phyloP scores from a whole-genome alignment of 2,329 filamentous ascomycete species.

The Tolypocladium nubicola region DNA sequence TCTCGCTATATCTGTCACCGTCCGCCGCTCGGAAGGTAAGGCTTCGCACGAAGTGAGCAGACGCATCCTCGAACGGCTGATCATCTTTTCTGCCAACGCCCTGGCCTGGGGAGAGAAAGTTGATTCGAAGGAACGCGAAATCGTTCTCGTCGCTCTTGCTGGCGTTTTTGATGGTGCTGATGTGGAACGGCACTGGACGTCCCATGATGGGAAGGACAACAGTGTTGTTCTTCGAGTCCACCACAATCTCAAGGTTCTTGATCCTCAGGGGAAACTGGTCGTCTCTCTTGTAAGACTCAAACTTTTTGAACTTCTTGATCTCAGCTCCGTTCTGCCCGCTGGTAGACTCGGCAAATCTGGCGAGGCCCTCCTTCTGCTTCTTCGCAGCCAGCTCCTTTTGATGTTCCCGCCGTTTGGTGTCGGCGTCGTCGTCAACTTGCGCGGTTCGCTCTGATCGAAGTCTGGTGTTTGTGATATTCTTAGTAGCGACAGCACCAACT shows the following conservation, averaged over 20 bases:
- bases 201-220: conserved; percentile 96
- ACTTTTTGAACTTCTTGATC: conserved; percentile 97
- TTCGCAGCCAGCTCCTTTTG: conserved; percentile 80
- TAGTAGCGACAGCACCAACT: conserved; percentile 79
- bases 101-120: conserved; percentile 93
- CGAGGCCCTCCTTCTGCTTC: conserved; percentile 82
- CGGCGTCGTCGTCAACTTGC: conserved; percentile 80
- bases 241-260: conserved; percentile 78
- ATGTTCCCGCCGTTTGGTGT: conserved; percentile 78
- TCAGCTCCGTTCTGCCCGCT: conserved; percentile 80
- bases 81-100: conserved; percentile 96
- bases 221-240: conserved; percentile 82
- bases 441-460: conserved; percentile 84
- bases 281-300: conserved; percentile 97
- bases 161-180: conserved; percentile 95
- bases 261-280: conserved; percentile 80
- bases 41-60: conserved; percentile 90
- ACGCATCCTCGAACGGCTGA: conserved; percentile 92
- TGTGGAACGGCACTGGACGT: conserved; percentile 93
- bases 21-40: conserved; percentile 91
- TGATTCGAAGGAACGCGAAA: conserved; percentile 89
- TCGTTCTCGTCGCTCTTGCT: conserved; percentile 96
- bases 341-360: conserved; percentile 75
- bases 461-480: conserved; percentile 91
- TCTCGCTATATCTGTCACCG: conserved; percentile 78